Evolutionary conservation across 2,329 filamentous ascomycete species (phyloP).

Genomic region (Ceratocystis eucalypticola): DNA sequence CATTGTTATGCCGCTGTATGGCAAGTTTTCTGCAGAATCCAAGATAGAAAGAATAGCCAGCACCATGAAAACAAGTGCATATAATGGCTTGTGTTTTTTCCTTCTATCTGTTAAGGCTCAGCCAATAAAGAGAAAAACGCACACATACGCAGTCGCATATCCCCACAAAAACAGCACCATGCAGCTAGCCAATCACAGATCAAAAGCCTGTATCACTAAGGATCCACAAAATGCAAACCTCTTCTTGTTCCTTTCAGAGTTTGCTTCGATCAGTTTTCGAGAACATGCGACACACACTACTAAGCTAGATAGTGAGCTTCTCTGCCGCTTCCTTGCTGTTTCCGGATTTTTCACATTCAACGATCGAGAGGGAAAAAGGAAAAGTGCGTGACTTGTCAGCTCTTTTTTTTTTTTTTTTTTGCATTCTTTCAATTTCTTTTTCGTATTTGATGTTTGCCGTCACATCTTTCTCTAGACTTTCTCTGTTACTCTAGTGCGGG

Average conservation of each 20-base stretch:
- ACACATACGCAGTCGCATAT: background rate
- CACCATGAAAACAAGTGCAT: too few species aligned
- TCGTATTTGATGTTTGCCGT: background rate
- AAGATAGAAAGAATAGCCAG: too few species aligned
- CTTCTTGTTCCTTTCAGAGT: conserved; percentile 6
- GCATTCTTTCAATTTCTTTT: background rate
- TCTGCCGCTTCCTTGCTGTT: conserved; percentile 7
- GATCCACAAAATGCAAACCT: background rate
- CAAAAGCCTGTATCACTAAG: background rate
- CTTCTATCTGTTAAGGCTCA: too few species aligned
- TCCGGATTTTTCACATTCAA: background rate
- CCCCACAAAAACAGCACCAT: background rate
- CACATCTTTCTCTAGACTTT: background rate
- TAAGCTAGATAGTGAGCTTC: conserved; percentile 5
- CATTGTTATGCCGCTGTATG: too few species aligned
- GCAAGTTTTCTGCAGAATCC: too few species aligned
- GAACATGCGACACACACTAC: conserved; percentile 8
- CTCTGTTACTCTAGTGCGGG: background rate
- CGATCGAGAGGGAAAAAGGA: background rate
- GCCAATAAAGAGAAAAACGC: background rate
- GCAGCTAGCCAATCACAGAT: background rate
- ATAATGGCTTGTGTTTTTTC: too few species aligned
- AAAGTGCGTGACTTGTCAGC: background rate
- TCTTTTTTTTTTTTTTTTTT: background rate
- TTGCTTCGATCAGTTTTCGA: conserved; percentile 12